phyloP scores from a whole-genome alignment of 108 stramenopile species.

The Conticribra weissflogii region DNA sequence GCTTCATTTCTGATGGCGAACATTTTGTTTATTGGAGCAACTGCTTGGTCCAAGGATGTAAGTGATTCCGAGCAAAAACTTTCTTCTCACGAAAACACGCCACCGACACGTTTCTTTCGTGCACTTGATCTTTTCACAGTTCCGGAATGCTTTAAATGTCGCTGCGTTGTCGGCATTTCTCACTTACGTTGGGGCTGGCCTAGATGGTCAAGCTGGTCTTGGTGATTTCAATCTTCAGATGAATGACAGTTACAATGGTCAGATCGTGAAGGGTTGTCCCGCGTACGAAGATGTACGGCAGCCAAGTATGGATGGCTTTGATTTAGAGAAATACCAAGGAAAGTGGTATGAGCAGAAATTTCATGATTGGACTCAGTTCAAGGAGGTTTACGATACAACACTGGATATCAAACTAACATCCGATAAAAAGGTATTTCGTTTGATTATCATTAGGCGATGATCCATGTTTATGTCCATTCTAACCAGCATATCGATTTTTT shows the following conservation, averaged over 20 bases:
- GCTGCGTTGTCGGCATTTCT: conserved; percentile 76
- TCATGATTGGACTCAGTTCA: conserved; percentile 95
- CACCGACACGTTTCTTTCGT: not conserved
- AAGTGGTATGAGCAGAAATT: conserved; percentile 92
- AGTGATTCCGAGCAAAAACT: not conserved
- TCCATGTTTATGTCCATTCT: not conserved
- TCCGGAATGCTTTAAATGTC: conserved; percentile 79
- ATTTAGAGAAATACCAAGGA: conserved; percentile 88
- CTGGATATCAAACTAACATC: conserved; percentile 81
- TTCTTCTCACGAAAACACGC: not conserved
- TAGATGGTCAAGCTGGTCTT: conserved; percentile 82
- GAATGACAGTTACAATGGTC: conserved; percentile 84
- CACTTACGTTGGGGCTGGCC: conserved; percentile 81
- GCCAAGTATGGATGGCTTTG: conserved; percentile 87
- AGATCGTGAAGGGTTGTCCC: conserved; percentile 88
- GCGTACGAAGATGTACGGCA: conserved; percentile 86
- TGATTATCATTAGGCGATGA: not conserved
- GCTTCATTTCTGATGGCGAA: conserved; percentile 72
- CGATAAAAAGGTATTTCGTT: conserved; percentile 31
- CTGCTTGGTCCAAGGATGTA: conserved; percentile 70
- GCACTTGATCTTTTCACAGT: conserved; percentile 15
- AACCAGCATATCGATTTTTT: too few relatives aligned
- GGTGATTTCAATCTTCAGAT: conserved; percentile 87
- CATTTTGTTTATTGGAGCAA: conserved; percentile 65
- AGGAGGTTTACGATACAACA: conserved; percentile 92